phyloP scores from a whole-genome alignment of 164 flowering plant species.

The Malania oleifera region DNA sequence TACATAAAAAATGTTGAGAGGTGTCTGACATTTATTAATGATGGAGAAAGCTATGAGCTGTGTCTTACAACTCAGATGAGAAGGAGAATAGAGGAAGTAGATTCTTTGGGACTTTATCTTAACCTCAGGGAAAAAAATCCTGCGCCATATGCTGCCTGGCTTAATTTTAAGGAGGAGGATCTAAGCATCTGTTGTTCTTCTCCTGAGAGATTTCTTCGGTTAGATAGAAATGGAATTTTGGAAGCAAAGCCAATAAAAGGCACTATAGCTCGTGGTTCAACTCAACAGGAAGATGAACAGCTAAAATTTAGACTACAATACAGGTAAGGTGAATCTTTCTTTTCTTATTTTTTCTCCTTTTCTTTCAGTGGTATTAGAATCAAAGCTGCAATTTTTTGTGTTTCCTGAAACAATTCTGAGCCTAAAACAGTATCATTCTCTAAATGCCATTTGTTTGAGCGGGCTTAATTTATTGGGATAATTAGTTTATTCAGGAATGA shows the following conservation, averaged over 20 bases:
- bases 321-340: slow-evolving; percentile 38
- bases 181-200: slow-evolving; percentile 84
- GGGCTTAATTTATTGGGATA: too few relatives aligned
- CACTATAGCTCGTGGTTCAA: slow-evolving; percentile 76
- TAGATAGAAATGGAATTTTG: slow-evolving; percentile 59
- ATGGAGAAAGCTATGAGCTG: slow-evolving; percentile 97
- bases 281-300: slow-evolving; percentile 61
- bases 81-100: slow-evolving; percentile 41
- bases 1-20: slow-evolving; percentile 65
- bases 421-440: too few relatives aligned
- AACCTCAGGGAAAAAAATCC: slow-evolving; percentile 79
- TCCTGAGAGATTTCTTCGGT: slow-evolving; percentile 82
- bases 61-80: slow-evolving; percentile 88
- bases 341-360: not conserved
- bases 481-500: too few relatives aligned
- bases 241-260: slow-evolving; percentile 99
- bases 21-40: slow-evolving; percentile 72
- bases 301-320: slow-evolving; percentile 57
- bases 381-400: not conserved
- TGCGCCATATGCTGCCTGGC: slow-evolving; percentile 98
- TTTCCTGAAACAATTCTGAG: not conserved
- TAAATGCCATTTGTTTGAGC: too few relatives aligned
- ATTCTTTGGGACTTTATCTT: slow-evolving; percentile 66
- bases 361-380: not conserved
- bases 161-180: slow-evolving; percentile 68